phyloP scores from a whole-genome alignment of 148 eudicot genomes.

The Silene conica region DNA sequence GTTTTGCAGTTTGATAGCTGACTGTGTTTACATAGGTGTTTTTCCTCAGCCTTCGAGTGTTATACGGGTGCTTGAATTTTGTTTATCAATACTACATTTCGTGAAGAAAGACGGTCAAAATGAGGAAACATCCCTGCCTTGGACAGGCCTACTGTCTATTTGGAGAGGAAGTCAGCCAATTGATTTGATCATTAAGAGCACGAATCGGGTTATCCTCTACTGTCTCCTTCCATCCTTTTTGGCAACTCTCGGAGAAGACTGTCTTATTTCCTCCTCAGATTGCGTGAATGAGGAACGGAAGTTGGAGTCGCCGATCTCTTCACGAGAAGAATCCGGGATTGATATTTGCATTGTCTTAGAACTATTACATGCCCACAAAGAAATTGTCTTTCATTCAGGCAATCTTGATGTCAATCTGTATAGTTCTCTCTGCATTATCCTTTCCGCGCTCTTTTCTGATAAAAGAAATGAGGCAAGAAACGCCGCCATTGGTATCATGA shows the following conservation, averaged over 20 bases:
- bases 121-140: conserved; percentile 62
- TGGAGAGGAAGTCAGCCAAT: conserved; percentile 73
- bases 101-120: conserved; percentile 78
- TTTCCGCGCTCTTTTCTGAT: conserved; percentile 62
- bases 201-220: conserved; percentile 62
- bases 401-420: conserved; percentile 70
- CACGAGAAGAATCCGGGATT: conserved; percentile 47
- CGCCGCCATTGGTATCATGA: conserved; percentile 66
- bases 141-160: conserved; percentile 69
- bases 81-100: conserved; percentile 79
- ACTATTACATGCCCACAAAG: conserved; percentile 72
- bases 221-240: conserved; percentile 86
- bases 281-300: too few species aligned
- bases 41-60: conserved; percentile 74
- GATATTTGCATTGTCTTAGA: conserved; percentile 70
- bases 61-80: conserved; percentile 70
- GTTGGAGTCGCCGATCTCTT: not conserved
- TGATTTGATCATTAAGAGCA: conserved; percentile 69
- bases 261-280: conserved; percentile 11
- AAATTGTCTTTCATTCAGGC: conserved; percentile 77
- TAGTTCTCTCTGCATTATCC: conserved; percentile 69
- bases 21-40: conserved; percentile 82
- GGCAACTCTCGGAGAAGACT: conserved; percentile 53
- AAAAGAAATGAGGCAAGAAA: conserved; percentile 46
- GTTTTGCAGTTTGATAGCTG: conserved; percentile 72